These are phyloP conservation scores for Candida schatavii DNA, from an alignment of 805 yeast species.

Conservation along the genomic window DNA sequence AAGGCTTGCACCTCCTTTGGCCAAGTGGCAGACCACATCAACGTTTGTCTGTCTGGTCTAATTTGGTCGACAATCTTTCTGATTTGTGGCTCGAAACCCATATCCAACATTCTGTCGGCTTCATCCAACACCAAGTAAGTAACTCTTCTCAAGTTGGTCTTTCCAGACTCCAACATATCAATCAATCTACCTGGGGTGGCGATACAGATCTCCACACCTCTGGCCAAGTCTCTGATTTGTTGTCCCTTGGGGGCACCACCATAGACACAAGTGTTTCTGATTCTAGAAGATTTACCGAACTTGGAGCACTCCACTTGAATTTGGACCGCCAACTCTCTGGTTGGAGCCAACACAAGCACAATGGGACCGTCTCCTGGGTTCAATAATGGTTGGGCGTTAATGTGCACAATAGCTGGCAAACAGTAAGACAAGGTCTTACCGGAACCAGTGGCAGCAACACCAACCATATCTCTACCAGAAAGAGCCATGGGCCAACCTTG, in stretches of 20 bases:
- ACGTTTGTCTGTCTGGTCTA: conserved; percentile 98
- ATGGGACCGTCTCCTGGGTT: conserved; percentile 96
- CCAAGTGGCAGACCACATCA: conserved; percentile 99
- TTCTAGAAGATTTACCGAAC: conserved; percentile 87
- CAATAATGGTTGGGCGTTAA: conserved; percentile 94
- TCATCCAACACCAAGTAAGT: conserved; percentile 97
- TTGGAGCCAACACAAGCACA: conserved; percentile 93
- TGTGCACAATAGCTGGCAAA: conserved; percentile 95
- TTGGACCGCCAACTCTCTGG: conserved; percentile 98
- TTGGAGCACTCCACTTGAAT: conserved; percentile 94
- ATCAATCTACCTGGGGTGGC: conserved; percentile 99
- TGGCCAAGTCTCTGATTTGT: conserved; percentile 91
- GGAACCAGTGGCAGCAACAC: conserved; percentile 98
- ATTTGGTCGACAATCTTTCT: conserved; percentile 97
- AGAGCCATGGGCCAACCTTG: conserved; percentile 99
- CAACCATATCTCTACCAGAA: conserved; percentile 98
- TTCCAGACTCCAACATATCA: conserved; percentile 93
- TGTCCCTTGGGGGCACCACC: conserved; percentile 99
- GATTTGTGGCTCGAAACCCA: conserved; percentile 99
- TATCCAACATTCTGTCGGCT: conserved; percentile 99
- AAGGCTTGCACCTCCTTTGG: conserved; percentile 95
- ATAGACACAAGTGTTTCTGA: conserved; percentile 94
- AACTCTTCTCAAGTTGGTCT: conserved; percentile 92
- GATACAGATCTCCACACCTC: conserved; percentile 94
- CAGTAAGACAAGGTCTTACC: conserved; percentile 98